Evolutionary conservation across 2,329 filamentous ascomycete genomes (phyloP), one percentile per base, ranked within the genome.

Genomic region (Phaeosphaeriaceae sp.): DNA sequence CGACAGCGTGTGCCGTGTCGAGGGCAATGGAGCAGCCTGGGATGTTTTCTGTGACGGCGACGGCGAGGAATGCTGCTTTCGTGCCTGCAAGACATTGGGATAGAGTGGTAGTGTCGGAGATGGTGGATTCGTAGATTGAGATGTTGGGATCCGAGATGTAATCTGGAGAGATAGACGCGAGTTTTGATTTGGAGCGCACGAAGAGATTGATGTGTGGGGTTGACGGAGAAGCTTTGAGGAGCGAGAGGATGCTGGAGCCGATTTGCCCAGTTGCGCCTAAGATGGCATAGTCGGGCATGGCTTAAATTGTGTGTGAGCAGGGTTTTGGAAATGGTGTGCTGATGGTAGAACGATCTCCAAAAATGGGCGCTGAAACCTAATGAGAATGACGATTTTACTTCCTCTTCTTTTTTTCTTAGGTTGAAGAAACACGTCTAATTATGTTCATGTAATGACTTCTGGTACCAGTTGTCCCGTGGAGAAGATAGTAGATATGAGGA

Each of bases 31-130:
- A 68, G 49, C 71, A 78, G 10, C 77, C 76, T 0, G 82, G 83
- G 1, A 80, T 61, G 67, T 83, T 82, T 69, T 81, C 78, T 57
- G 80, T 81, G 27, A 72, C 79, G 17, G 60, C 56, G 1, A 60
- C 65, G 0, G 81, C 73, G 10, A 80, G 65, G 63, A 84, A 84
- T 17, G 81, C 72, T 21, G 78, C 79, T 2, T 60, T 60, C 48
- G 62, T 63, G 52, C 64, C 75, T 7, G 67, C 64, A 4, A 84
- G 54, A 61, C 79, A 83, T 1, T 64, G 22, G 2, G 62, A 57
- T 2, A 85, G 55, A 1, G 82, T 68, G 0, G 74, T 60, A 15
- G 71, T 62, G 58, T 85, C 79, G 45, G 74, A 17, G 40, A 84
- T 75, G 60, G 60, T 74, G 44, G 81, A 81, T 55, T 78, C 75